Percentiles rank a stretch among this genome's conserved stretches.
phyloP scores from a whole-genome alignment of 306 rosid genomes.

The Pyrus communis region DNA sequence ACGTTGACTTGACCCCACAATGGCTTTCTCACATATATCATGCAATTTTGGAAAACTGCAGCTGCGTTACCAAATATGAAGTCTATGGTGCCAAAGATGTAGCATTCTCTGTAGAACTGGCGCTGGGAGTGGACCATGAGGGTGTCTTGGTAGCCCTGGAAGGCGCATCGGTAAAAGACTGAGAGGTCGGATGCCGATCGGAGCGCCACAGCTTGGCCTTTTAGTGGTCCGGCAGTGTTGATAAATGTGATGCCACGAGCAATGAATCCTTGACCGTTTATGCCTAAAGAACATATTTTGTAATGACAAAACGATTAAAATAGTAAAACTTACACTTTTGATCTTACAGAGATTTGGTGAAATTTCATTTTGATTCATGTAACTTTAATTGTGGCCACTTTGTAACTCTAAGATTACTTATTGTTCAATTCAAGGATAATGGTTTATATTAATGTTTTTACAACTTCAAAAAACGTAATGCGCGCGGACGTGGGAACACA shows the following conservation, averaged over 20 bases:
- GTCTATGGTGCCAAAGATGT: slow-evolving; percentile 74
- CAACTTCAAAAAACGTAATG: too few relatives aligned
- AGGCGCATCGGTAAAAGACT: slow-evolving; percentile 58
- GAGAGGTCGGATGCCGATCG: slow-evolving; percentile 85
- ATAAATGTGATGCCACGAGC: slow-evolving; percentile 62
- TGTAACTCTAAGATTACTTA: too few relatives aligned
- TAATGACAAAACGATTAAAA: not conserved
- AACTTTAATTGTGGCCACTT: too few relatives aligned
- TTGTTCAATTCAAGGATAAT: too few relatives aligned
- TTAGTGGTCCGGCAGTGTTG: slow-evolving; percentile 64
- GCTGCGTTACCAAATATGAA: slow-evolving; percentile 91
- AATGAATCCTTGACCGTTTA: slow-evolving; percentile 64
- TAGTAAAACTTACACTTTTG: too few relatives aligned
- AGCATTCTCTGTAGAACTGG: slow-evolving; percentile 66
- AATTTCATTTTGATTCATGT: too few relatives aligned
- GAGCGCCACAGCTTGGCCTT: slow-evolving; percentile 87
- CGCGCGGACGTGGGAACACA: too few relatives aligned
- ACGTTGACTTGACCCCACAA: slow-evolving; percentile 69
- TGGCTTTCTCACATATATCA: slow-evolving; percentile 56
- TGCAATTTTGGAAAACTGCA: slow-evolving; percentile 59
- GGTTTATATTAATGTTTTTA: too few relatives aligned
- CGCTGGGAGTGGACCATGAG: slow-evolving; percentile 84
- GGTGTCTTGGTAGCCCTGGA: slow-evolving; percentile 85
- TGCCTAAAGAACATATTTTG: slow-evolving; percentile 30
- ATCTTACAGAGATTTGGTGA: too few relatives aligned